phyloP scores from a whole-genome alignment of 2,329 filamentous ascomycete species.

The Cytospora leucostoma region DNA sequence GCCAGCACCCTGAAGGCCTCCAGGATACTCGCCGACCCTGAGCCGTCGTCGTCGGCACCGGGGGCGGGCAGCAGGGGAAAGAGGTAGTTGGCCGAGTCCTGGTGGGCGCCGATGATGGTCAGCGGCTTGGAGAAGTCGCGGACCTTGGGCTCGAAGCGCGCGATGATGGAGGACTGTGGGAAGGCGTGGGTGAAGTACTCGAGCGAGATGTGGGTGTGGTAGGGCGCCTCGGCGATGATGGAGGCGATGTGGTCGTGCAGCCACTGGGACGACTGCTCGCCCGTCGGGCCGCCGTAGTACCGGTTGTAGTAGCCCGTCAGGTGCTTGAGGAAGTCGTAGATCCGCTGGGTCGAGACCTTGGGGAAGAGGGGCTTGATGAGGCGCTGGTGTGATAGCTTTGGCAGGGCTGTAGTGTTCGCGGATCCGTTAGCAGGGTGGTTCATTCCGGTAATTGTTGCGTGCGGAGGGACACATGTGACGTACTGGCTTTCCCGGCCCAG shows the following conservation, averaged over 20 bases:
- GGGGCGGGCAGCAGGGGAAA: slow-evolving; percentile 69
- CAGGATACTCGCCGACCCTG: slow-evolving; percentile 71
- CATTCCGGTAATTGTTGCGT: too few relatives aligned
- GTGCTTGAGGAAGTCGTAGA: slow-evolving; percentile 64
- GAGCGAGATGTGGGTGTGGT: slow-evolving; percentile 42
- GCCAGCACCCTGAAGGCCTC: slow-evolving; percentile 69
- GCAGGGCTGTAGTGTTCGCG: slow-evolving; percentile 34
- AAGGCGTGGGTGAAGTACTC: slow-evolving; percentile 65
- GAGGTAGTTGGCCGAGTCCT: slow-evolving; percentile 74
- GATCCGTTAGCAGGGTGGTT: neutral
- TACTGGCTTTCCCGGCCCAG: slow-evolving; percentile 37
- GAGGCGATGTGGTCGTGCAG: slow-evolving; percentile 40
- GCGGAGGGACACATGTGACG: slow-evolving; percentile 3
- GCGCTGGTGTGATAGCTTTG: slow-evolving; percentile 49
- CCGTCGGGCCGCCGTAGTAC: slow-evolving; percentile 49
- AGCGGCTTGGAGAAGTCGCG: slow-evolving; percentile 37
- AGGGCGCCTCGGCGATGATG: slow-evolving; percentile 39
- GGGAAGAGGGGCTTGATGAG: slow-evolving; percentile 58
- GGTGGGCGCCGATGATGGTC: slow-evolving; percentile 67
- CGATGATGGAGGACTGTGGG: slow-evolving; percentile 72
- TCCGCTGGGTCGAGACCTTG: slow-evolving; percentile 62
- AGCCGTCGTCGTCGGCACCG: slow-evolving; percentile 73
- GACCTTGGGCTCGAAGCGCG: slow-evolving; percentile 56
- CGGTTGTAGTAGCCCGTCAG: slow-evolving; percentile 63
- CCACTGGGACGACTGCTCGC: slow-evolving; percentile 39